A percentile compares a stretch with the other conserved stretches of the same genome.
Conservation (phyloP, 2,329 filamentous ascomycete species). For the Lasiodiplodia sp. region DNA sequence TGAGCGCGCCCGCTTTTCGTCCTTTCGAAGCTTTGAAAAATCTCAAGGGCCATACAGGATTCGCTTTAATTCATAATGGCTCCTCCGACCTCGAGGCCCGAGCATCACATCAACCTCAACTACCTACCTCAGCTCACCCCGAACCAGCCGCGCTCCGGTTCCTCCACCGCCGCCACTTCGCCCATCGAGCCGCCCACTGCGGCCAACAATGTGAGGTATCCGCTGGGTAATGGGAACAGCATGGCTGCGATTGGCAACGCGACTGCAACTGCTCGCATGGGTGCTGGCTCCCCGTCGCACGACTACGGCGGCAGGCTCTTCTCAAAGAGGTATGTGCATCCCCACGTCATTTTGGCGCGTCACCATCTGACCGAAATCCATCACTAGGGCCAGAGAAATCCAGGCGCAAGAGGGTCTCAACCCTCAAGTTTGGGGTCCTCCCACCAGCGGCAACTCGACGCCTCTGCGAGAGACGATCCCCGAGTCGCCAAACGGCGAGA, state of each 20-base stretch:
- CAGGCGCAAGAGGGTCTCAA: conserved; percentile 91
- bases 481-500: conserved; percentile 90
- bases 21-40: conserved; percentile 23
- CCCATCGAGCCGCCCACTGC: conserved; percentile 76
- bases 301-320: conserved; percentile 82
- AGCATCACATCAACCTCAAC: conserved; percentile 83
- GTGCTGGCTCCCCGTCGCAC: conserved; percentile 95
- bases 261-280: conserved; percentile 71
- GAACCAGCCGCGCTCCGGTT: conserved; percentile 74
- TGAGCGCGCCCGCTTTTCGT: conserved; percentile 36
- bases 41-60: conserved; percentile 29
- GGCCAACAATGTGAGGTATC: conserved; percentile 68
- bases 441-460: conserved; percentile 94
- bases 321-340: conserved; percentile 82
- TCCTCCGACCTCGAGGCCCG: conserved; percentile 74
- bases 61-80: conserved; percentile 87
- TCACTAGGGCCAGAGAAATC: conserved; percentile 84
- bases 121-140: conserved; percentile 75
- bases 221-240: conserved; percentile 73
- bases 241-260: conserved; percentile 61
- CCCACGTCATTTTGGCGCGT: conserved; percentile 25
- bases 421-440: conserved; percentile 84
- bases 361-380: conserved; percentile 27
- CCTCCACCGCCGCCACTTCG: conserved; percentile 81
- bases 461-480: conserved; percentile 96